These are phyloP conservation scores for Populus nigra DNA, from an alignment of 345 rosid species.

Conservation along the genomic window DNA sequence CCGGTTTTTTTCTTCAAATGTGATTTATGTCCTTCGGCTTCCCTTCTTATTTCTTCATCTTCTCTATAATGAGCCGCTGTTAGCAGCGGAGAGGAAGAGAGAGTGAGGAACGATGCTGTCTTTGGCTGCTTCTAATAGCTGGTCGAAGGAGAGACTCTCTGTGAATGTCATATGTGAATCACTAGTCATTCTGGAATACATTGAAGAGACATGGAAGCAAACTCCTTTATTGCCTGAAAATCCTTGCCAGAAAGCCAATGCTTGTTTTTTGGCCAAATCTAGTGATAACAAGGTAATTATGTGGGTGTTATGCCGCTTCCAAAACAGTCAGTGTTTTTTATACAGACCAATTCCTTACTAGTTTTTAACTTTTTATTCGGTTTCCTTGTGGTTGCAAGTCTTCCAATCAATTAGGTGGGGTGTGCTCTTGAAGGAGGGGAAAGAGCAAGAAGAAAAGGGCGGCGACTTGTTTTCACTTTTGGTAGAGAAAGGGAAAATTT, in stretches of 20 bases:
- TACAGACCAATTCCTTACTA: not conserved
- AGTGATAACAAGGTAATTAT: constrained; percentile 5
- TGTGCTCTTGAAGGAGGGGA: not conserved
- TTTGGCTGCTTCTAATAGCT: too few species aligned
- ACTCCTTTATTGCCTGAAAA: constrained; percentile 6
- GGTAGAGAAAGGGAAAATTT: too few species aligned
- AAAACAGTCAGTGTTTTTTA: not conserved
- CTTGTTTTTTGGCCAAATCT: constrained; percentile 7
- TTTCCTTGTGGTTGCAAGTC: not conserved
- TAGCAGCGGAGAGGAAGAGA: too few species aligned
- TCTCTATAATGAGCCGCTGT: too few species aligned
- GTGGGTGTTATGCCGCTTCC: not conserved
- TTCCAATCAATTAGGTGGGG: not conserved
- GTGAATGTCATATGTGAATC: not conserved
- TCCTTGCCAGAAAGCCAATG: not conserved
- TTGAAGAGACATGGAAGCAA: constrained; percentile 9
- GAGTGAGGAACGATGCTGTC: too few species aligned
- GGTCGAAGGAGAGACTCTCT: too few species aligned
- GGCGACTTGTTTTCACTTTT: too few species aligned
- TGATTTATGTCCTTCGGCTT: too few species aligned
- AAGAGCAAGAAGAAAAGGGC: constrained; percentile 3
- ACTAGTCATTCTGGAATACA: constrained; percentile 4
- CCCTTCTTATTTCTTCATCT: too few species aligned
- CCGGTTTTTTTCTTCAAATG: too few species aligned
- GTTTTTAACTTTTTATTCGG: too few species aligned